Conservation (phyloP, 108 stramenopile species). For the Fistulifera pelliculosa region DNA sequence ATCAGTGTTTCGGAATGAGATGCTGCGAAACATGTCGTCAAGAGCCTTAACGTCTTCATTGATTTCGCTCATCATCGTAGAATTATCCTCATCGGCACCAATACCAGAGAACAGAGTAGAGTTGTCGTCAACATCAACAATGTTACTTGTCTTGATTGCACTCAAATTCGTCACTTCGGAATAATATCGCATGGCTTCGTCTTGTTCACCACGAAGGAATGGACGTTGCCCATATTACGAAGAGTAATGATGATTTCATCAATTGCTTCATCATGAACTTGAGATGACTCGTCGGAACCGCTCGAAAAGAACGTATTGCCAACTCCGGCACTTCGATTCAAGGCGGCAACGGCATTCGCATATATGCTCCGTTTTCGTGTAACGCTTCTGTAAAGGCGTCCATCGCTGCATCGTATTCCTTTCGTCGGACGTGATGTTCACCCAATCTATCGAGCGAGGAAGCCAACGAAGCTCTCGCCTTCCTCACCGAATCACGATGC, state of each 20-base stretch:
- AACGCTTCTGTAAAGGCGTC: conserved; percentile 66
- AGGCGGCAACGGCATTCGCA: conserved; percentile 16
- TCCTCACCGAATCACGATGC: conserved; percentile 25
- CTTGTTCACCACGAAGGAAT: conserved; percentile 71
- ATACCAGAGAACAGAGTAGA: conserved; percentile 19
- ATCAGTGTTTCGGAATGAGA: conserved; percentile 51
- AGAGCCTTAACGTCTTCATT: conserved; percentile 77
- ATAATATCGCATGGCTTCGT: conserved; percentile 67
- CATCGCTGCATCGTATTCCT: conserved; percentile 74
- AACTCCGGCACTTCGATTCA: conserved; percentile 4
- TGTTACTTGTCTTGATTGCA: conserved; percentile 29
- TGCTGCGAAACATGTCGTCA: conserved; percentile 68
- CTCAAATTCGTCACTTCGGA: conserved; percentile 62
- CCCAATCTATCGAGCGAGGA: conserved; percentile 51
- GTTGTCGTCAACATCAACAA: conserved; percentile 9
- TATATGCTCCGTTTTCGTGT: conserved; percentile 55
- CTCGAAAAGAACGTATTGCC: conserved; percentile 10
- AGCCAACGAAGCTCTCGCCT: conserved; percentile 39
- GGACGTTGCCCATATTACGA: conserved; percentile 69
- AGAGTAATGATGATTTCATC: conserved; percentile 60
- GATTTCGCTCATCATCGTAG: conserved; percentile 58
- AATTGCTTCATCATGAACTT: conserved; percentile 32
- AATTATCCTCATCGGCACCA: conserved; percentile 29
- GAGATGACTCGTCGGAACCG: conserved; percentile 8
- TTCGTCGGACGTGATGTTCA: conserved; percentile 65